Evolutionary conservation across 2,329 filamentous ascomycete genomes (phyloP).

Genomic region (Ophiostoma sp.): DNA sequence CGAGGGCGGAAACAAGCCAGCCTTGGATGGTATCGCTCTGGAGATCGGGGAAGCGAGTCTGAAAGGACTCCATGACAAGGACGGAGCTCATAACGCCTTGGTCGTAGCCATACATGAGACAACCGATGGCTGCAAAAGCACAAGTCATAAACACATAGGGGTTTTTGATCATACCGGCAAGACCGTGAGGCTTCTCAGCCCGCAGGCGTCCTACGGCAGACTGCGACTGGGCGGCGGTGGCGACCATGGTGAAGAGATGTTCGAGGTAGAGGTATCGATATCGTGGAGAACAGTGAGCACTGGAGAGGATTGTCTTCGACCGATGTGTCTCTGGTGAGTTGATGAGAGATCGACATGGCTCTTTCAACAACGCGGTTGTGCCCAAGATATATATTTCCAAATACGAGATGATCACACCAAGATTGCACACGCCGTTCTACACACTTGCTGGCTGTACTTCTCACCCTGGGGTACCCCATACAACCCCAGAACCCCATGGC

Average conservation of each 20-base stretch:
- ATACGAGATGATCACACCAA: background rate
- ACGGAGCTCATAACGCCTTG: constrained; percentile 21
- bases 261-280: background rate
- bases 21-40: constrained; percentile 20
- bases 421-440: too few relatives aligned
- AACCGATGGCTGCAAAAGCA: constrained; percentile 20
- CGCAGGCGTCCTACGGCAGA: constrained; percentile 38
- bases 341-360: too few relatives aligned
- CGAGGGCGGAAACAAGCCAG: constrained; percentile 21
- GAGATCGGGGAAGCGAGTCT: constrained; percentile 19
- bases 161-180: constrained; percentile 38
- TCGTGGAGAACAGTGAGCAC: too few relatives aligned
- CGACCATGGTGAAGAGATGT: constrained; percentile 6
- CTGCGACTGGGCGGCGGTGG: constrained; percentile 30
- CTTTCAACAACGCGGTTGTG: background rate
- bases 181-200: constrained; percentile 37
- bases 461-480: background rate
- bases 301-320: too few relatives aligned
- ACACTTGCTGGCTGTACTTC: too few relatives aligned
- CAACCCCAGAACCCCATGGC: too few relatives aligned
- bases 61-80: constrained; percentile 22
- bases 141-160: constrained; percentile 38
- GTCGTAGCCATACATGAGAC: constrained; percentile 22
- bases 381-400: background rate
- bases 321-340: too few relatives aligned